Base-by-base conservation (phyloP, 495 filamentous ascomycete species). In the Daldinia decipiens region DNA sequence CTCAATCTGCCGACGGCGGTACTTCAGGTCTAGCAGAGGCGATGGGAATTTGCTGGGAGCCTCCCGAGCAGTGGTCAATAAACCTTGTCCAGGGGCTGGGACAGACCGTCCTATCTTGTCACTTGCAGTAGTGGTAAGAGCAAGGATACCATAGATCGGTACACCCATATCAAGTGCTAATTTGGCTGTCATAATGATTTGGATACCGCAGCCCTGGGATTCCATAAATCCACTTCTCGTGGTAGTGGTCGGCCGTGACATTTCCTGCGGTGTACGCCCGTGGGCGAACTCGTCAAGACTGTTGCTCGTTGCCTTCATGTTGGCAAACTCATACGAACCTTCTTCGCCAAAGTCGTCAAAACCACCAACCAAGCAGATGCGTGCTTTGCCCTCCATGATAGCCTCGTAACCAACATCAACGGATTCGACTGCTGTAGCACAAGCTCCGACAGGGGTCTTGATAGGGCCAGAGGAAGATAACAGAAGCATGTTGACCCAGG, bases 291-390 rank as follows among this genome's bases (percentile, higher is more conserved):
- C 95, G 67, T 98, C 93, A 59, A 97, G 90, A 26, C 94, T 93
- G 73, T 98, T 99, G 85, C 92, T 97, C 47, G 95, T 99, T 34
- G 95, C 95, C 81, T 97, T 96, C 95, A 99, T 99, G 83, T 99
- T 99, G 85, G 95, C 95, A 77, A 99, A 99, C 80, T 99, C 95
- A 72, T 97, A 98, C 4, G 95, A 98, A 57, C 96, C 95, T 82
- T 99, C 95, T 82, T 99, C 95, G 71, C 96, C 93, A 86, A 99
- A 98, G 81, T 99, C 95, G 83, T 99, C 95, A 77, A 98, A 97
- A 58, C 95, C 95, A 87, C 95, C 95, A 59, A 99, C 96, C 63
- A 99, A 91, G 85, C 95, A 98, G 71, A 99, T 87, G 51, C 93
- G 90, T 31, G 95, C 96, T 83, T 98, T 99, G 73, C 95, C 95